phyloP scores from a whole-genome alignment of 805 yeast species.

The Limtongia smithiae region DNA sequence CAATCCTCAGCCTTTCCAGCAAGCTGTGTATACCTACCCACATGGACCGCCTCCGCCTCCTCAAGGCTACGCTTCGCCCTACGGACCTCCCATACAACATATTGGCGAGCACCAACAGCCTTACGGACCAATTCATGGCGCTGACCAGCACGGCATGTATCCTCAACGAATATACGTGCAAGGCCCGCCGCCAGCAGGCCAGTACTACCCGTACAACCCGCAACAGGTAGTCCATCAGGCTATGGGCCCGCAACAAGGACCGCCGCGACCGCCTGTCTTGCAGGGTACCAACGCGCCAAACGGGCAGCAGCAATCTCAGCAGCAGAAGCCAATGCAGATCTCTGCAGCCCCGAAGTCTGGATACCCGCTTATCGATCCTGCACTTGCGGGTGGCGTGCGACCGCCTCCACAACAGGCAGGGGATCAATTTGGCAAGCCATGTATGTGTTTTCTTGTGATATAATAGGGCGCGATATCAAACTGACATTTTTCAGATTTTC shows the following conservation, averaged over 20 bases:
- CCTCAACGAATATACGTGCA: neutral
- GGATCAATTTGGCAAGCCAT: conserved; percentile 9
- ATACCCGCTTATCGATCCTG: conserved; percentile 19
- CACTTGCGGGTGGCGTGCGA: conserved; percentile 11
- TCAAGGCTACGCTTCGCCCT: conserved; percentile 2
- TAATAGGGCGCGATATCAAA: neutral
- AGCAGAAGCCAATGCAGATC: conserved; percentile 8
- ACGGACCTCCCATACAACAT: too few species aligned
- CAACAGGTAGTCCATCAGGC: neutral
- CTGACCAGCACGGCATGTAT: too few species aligned
- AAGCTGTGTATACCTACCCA: neutral
- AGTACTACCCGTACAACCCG: neutral
- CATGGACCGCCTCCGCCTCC: conserved; percentile 3
- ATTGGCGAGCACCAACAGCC: neutral
- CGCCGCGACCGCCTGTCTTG: too few species aligned
- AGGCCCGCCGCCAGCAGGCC: neutral
- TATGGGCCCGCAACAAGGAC: too few species aligned
- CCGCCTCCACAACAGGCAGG: conserved; percentile 4
- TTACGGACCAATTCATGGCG: too few species aligned
- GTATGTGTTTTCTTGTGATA: conserved; percentile 3
- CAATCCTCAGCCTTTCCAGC: neutral
- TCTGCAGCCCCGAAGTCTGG: conserved; percentile 4
- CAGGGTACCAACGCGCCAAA: too few species aligned
- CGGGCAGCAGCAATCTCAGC: too few species aligned
- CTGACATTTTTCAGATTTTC: conserved; percentile 5